Conservation (phyloP, 148 eudicot genomes). For the Camellia sinensis region DNA sequence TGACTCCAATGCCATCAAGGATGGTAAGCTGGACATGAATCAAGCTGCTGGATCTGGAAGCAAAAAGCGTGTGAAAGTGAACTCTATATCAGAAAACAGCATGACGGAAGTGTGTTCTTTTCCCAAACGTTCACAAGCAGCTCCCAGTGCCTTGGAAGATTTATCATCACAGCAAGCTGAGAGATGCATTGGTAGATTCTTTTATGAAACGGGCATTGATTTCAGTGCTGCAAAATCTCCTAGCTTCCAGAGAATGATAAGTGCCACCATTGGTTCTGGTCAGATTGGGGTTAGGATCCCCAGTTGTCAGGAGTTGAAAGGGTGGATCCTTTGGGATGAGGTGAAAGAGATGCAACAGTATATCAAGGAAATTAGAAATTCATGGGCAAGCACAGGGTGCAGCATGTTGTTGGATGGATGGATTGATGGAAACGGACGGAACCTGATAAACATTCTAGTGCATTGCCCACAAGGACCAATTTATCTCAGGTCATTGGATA, state of each 20-base stretch:
- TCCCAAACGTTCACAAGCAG: slow-evolving; percentile 13
- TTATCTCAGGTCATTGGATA: slow-evolving; percentile 54
- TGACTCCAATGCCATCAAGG: slow-evolving; percentile 14
- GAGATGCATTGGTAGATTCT: slow-evolving; percentile 50
- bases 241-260: slow-evolving; percentile 51
- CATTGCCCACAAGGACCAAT: slow-evolving; percentile 64
- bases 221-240: slow-evolving; percentile 33
- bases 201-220: slow-evolving; percentile 54
- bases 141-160: slow-evolving; percentile 17
- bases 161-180: slow-evolving; percentile 22
- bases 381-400: slow-evolving; percentile 70
- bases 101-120: neutral
- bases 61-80: slow-evolving; percentile 13
- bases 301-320: slow-evolving; percentile 44
- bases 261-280: slow-evolving; percentile 13
- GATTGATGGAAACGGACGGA: slow-evolving; percentile 47
- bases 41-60: slow-evolving; percentile 6
- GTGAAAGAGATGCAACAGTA: slow-evolving; percentile 42
- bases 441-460: slow-evolving; percentile 49
- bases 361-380: slow-evolving; percentile 38
- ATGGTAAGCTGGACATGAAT: neutral
- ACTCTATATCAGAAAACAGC: slow-evolving; percentile 2
- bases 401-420: slow-evolving; percentile 77
- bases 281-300: slow-evolving; percentile 32
- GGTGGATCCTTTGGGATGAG: slow-evolving; percentile 50